A percentile compares a stretch with the other conserved stretches of the same genome.
These are phyloP conservation scores for Rhizopus sp. DNA, from an alignment of 371 early-diverging fungal genomes.

Conservation along the genomic window DNA sequence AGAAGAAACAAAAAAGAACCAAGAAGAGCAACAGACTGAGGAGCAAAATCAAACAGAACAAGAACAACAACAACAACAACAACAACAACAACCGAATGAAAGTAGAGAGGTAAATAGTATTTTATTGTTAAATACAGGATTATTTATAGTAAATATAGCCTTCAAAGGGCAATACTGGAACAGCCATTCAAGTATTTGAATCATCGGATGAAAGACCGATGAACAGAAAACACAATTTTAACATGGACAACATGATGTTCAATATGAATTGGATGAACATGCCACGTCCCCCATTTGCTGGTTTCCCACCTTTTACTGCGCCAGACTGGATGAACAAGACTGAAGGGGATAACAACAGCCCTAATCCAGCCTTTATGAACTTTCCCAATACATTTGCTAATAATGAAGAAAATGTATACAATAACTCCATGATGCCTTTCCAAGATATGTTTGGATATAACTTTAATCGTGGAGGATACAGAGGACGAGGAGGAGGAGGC, in stretches of 20 bases:
- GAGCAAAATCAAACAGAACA: slow-evolving; percentile 7
- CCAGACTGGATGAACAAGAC: slow-evolving; percentile 22
- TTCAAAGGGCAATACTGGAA: slow-evolving; percentile 18
- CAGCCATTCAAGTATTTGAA: slow-evolving; percentile 37
- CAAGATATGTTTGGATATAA: slow-evolving; percentile 39
- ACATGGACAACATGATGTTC: slow-evolving; percentile 25
- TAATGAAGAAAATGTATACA: slow-evolving; percentile 1
- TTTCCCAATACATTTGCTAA: slow-evolving; percentile 1
- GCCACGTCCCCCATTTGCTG: slow-evolving; percentile 37
- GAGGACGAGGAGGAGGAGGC: slow-evolving; percentile 35
- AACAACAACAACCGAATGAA: slow-evolving; percentile 3
- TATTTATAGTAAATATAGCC: not conserved
- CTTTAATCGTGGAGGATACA: slow-evolving; percentile 30
- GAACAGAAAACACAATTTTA: slow-evolving; percentile 20
- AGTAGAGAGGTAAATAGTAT: not conserved
- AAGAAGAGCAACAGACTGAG: slow-evolving; percentile 12
- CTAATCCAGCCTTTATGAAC: not conserved
- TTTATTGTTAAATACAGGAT: not conserved
- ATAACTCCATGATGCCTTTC: slow-evolving; percentile 13
- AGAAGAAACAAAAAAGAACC: slow-evolving; percentile 25
- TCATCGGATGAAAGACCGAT: slow-evolving; percentile 32
- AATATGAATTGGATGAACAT: slow-evolving; percentile 45
- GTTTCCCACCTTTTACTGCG: slow-evolving; percentile 32
- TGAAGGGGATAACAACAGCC: not conserved
- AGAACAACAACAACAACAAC: too few relatives aligned